Evolutionary conservation across 495 filamentous ascomycete genomes (phyloP).

Genomic region (Evernia prunastri): DNA sequence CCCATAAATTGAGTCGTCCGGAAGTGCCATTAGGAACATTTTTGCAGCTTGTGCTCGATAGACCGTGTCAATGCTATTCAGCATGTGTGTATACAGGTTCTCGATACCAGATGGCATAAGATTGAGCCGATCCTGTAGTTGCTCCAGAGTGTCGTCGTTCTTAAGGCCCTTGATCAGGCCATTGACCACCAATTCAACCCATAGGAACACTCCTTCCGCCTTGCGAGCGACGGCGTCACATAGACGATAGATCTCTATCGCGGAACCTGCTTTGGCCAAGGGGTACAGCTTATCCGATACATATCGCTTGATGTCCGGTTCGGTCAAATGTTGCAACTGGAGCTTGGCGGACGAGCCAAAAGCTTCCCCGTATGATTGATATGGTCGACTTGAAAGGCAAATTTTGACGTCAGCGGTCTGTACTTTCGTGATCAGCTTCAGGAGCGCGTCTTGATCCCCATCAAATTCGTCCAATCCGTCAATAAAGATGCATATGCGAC

Average conservation of each 20-base stretch:
- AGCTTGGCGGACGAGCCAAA: neutral
- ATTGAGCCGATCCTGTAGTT: neutral
- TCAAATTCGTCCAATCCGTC: neutral
- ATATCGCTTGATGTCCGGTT: neutral
- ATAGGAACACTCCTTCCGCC: slow-evolving; percentile 11
- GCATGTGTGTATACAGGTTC: slow-evolving; percentile 1
- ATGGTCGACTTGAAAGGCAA: neutral
- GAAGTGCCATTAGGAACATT: neutral
- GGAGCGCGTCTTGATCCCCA: neutral
- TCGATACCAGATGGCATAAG: neutral
- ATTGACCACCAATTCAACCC: slow-evolving; percentile 9
- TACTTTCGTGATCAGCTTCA: neutral
- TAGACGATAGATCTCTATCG: neutral
- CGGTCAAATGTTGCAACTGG: neutral
- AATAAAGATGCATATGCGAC: neutral
- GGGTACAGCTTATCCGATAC: neutral
- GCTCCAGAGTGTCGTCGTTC: neutral
- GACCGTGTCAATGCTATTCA: neutral
- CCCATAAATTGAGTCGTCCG: no score
- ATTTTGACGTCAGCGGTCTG: neutral
- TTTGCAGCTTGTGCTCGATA: slow-evolving; percentile 2
- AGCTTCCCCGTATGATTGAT: neutral
- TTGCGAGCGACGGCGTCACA: neutral
- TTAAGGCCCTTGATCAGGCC: neutral
- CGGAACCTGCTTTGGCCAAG: neutral